Percentiles rank a stretch among this genome's conserved stretches.
These are phyloP conservation scores for Talaromyces pinophilus DNA, from an alignment of 2,329 filamentous ascomycete species.

Conservation along the genomic window DNA sequence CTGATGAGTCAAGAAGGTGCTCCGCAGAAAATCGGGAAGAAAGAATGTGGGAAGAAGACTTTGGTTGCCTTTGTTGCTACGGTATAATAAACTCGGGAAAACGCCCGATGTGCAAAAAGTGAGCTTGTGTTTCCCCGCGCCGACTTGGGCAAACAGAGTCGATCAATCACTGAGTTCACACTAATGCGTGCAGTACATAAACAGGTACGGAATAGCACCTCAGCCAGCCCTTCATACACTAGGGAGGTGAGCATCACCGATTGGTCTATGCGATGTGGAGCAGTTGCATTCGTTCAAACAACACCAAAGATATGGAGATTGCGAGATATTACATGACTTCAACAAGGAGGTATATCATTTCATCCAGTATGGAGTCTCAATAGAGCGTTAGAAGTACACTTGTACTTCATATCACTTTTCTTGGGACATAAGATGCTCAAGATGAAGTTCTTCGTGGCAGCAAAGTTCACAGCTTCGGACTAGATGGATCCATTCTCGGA, in stretches of 20 bases:
- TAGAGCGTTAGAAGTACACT: neutral
- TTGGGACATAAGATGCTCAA: neutral
- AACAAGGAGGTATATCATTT: too few relatives aligned
- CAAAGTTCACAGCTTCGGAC: neutral
- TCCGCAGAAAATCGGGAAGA: neutral
- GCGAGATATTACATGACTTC: neutral
- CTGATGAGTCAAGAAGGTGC: neutral
- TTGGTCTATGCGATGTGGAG: slow-evolving; percentile 1
- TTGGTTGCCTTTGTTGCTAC: neutral
- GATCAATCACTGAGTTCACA: neutral
- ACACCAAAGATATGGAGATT: neutral
- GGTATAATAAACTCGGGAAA: neutral
- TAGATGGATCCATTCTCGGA: neutral
- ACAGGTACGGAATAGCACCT: neutral
- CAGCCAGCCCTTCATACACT: neutral
- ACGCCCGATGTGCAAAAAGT: neutral
- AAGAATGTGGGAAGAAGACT: neutral
- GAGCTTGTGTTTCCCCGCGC: neutral
- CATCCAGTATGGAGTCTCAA: neutral
- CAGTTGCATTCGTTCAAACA: neutral
- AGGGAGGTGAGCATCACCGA: neutral
- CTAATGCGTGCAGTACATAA: neutral
- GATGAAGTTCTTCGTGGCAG: neutral
- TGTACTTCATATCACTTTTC: too few relatives aligned
- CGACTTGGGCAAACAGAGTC: neutral